Conservation (phyloP, 139 green algal genomes). For the Chlorella sp. region DNA sequence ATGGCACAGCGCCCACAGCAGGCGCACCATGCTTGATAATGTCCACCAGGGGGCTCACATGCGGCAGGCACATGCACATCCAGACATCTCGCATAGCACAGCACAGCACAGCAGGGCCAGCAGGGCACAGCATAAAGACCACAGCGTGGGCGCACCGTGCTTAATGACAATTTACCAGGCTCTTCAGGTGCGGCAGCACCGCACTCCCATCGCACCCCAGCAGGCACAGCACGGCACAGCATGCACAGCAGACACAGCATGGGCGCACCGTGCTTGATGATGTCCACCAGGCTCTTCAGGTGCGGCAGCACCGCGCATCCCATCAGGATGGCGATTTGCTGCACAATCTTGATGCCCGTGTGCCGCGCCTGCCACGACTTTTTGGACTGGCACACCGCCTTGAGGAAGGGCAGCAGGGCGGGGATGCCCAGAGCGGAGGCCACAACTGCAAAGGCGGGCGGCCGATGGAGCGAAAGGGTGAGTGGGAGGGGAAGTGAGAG, state of each 20-base stretch:
- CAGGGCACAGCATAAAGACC: not conserved
- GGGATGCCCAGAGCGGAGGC: conserved; percentile 93
- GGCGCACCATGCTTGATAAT: too few relatives aligned
- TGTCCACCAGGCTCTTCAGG: conserved; percentile 95
- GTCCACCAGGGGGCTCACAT: too few relatives aligned
- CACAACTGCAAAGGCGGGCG: conserved; percentile 24
- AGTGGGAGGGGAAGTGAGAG: too few relatives aligned
- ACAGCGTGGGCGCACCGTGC: conserved; percentile 64
- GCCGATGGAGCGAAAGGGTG: too few relatives aligned
- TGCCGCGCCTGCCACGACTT: conserved; percentile 98
- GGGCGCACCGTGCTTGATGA: conserved; percentile 90
- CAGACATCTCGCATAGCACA: not conserved
- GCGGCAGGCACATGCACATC: not conserved
- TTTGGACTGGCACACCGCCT: conserved; percentile 97
- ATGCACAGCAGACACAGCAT: not conserved
- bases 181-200: conserved; percentile 96
- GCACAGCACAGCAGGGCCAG: not conserved
- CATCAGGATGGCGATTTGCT: conserved; percentile 99
- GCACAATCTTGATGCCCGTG: conserved; percentile 99
- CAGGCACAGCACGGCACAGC: not conserved
- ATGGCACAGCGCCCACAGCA: not conserved
- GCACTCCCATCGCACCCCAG: conserved; percentile 68
- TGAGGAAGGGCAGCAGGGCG: conserved; percentile 97
- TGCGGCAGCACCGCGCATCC: conserved; percentile 98
- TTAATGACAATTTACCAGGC: conserved; percentile 97